Evolutionary conservation across 2,329 filamentous ascomycete species (phyloP).

Genomic region (Cladorrhinum sp.): DNA sequence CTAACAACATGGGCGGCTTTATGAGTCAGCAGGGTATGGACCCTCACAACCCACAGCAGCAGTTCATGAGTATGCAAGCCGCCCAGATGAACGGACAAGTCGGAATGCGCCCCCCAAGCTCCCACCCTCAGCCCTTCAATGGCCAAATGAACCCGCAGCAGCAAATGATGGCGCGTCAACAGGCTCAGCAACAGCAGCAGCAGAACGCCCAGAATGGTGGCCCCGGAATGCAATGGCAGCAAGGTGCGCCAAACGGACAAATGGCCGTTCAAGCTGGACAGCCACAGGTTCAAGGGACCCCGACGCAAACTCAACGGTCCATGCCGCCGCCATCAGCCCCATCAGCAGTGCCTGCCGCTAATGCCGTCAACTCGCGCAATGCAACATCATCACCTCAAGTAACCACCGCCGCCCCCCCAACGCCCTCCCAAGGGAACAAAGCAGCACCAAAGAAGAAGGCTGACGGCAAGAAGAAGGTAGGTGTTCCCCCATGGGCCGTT

Average conservation of each 20-base stretch:
- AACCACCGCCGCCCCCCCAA: constrained; percentile 67
- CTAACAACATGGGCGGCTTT: constrained; percentile 50
- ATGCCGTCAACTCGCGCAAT: constrained; percentile 49
- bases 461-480: constrained; percentile 64
- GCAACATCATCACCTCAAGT: constrained; percentile 61
- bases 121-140: constrained; percentile 60
- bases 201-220: constrained; percentile 42
- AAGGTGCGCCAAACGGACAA: constrained; percentile 40
- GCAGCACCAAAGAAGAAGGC: constrained; percentile 76
- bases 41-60: constrained; percentile 53
- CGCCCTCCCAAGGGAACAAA: constrained; percentile 71
- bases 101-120: constrained; percentile 65
- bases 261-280: constrained; percentile 47
- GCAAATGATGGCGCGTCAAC: constrained; percentile 50
- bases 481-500: background rate
- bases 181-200: constrained; percentile 27
- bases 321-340: constrained; percentile 68
- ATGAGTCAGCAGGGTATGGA: constrained; percentile 59
- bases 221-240: constrained; percentile 45
- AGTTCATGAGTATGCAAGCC: constrained; percentile 59
- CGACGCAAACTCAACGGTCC: constrained; percentile 59
- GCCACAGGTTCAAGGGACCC: constrained; percentile 61
- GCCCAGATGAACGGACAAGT: constrained; percentile 54
- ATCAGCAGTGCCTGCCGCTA: constrained; percentile 36
- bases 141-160: constrained; percentile 58